These are phyloP conservation scores for Suillus sp. DNA, from an alignment of 768 basidiomycete genomes.

Conservation along the genomic window DNA sequence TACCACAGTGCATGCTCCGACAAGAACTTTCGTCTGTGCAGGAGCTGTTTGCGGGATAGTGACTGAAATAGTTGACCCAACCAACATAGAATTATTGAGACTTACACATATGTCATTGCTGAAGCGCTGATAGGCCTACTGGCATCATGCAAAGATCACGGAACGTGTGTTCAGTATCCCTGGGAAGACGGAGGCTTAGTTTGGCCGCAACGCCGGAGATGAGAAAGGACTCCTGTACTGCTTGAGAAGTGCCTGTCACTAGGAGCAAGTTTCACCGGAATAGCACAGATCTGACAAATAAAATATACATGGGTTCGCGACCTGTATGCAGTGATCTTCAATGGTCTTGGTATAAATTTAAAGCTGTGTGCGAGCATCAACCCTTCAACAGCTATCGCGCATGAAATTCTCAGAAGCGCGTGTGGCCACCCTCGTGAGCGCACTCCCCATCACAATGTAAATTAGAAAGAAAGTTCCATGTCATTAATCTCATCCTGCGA, in stretches of 20 bases:
- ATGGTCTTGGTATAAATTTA: neutral
- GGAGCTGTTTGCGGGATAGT: slow-evolving; percentile 15
- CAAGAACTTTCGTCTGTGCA: slow-evolving; percentile 5
- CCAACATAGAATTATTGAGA: slow-evolving; percentile 5
- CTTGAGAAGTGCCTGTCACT: slow-evolving; percentile 18
- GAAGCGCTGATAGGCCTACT: slow-evolving; percentile 19
- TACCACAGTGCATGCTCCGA: slow-evolving; percentile 15
- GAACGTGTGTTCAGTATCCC: slow-evolving; percentile 8
- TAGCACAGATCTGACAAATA: neutral
- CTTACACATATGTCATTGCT: slow-evolving; percentile 20
- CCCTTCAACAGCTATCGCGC: neutral
- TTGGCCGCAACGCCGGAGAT: slow-evolving; percentile 9
- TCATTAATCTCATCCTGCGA: too few relatives aligned
- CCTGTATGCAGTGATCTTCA: neutral
- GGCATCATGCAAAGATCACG: neutral
- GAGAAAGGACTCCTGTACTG: slow-evolving; percentile 17
- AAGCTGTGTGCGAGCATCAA: neutral
- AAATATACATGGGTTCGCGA: neutral
- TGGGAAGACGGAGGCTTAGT: slow-evolving; percentile 18
- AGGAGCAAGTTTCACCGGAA: neutral
- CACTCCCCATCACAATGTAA: neutral
- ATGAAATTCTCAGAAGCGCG: neutral
- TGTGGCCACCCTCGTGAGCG: too few relatives aligned
- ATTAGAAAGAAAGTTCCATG: too few relatives aligned
- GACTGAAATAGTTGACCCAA: slow-evolving; percentile 17